Evolutionary conservation across 2,329 filamentous ascomycete species (phyloP), one percentile per base, ranked within the genome.

Genomic region (Paradendryphiella salina): DNA sequence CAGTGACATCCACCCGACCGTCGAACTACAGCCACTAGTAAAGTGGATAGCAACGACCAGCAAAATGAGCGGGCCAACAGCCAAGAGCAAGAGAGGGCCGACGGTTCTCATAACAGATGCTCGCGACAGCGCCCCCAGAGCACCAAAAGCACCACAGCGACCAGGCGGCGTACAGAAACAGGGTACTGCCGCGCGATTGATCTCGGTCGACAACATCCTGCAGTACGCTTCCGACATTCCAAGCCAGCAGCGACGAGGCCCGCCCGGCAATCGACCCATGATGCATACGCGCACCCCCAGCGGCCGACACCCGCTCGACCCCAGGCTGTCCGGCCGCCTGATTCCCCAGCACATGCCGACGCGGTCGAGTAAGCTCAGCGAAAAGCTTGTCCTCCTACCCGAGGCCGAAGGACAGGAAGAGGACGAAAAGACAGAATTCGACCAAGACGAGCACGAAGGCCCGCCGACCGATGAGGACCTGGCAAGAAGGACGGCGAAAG

Each of bases 171-270:
- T 68, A 18, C 73, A 72, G 43, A 68, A 74, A 40, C 72, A 73
- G n/a, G 56, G 60, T 1, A 60, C 63, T 46, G 68, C 31, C 34
- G 65, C 57, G 61, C 92, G 85, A 78, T 64, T 89, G 73, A 90
- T 97, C 70, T 85, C 81, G 13, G 93, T 99, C 73, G 94, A 99
- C 76, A 96, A 93, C 70, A 89, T 97, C 59, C 85, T 99, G 4
- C 91, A 96, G 72, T 90, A 96, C 77, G 88, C 91, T 52, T 94
- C 90, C 41, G 92, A 96, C 68, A 94, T 99, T 33, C 94, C 94
- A 1, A 97, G 94, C 0, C 92, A 91, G 65, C 93, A 96, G 73
- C 89, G 90, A 48, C 86, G 94, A 32, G 81, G 84, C 0, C 87
- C 89, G 1, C 86, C 85, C 5, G 77, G 79, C 23, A 74, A 78